Conservation (phyloP, 1,284 basidiomycete genomes). For the Takashimella koratensis region DNA sequence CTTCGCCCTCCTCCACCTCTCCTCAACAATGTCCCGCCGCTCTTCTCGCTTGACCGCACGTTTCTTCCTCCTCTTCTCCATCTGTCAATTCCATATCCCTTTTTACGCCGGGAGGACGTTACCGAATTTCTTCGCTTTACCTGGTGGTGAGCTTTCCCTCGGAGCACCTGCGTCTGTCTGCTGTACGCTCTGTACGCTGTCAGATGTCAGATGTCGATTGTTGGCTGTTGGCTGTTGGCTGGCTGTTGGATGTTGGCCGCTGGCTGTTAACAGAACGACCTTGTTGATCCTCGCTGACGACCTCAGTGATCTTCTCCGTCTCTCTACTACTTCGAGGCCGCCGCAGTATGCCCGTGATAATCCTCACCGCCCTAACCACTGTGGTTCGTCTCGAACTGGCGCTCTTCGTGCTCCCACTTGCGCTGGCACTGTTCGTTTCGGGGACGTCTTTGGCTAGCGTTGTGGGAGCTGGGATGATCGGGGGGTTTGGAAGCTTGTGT, state of each 20-base stretch:
- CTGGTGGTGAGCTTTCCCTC: slow-evolving; percentile 70
- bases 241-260: no score
- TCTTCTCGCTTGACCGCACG: slow-evolving; percentile 61
- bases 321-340: slow-evolving; percentile 22
- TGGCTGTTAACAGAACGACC: background rate
- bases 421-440: slow-evolving; percentile 57
- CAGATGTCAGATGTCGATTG: background rate
- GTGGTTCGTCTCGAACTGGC: slow-evolving; percentile 79
- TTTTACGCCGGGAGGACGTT: slow-evolving; percentile 92
- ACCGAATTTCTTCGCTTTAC: slow-evolving; percentile 88
- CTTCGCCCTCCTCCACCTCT: slow-evolving; percentile 61
- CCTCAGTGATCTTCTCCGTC: slow-evolving; percentile 25
- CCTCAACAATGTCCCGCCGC: slow-evolving; percentile 59
- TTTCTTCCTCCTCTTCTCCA: slow-evolving; percentile 65
- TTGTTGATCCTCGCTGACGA: no score
- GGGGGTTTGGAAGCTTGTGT: slow-evolving; percentile 61
- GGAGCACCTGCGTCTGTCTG: background rate
- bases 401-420: slow-evolving; percentile 62
- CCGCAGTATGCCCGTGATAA: slow-evolving; percentile 37
- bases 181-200: background rate
- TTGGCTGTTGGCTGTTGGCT: no score
- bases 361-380: slow-evolving; percentile 65
- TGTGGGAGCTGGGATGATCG: slow-evolving; percentile 56
- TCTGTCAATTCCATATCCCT: slow-evolving; percentile 82
- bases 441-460: slow-evolving; percentile 53